Percentiles rank a stretch among this genome's conserved stretches.
Evolutionary conservation across 176 grass and related monocot genomes (phyloP).

Genomic region (Triticum turgidum): DNA sequence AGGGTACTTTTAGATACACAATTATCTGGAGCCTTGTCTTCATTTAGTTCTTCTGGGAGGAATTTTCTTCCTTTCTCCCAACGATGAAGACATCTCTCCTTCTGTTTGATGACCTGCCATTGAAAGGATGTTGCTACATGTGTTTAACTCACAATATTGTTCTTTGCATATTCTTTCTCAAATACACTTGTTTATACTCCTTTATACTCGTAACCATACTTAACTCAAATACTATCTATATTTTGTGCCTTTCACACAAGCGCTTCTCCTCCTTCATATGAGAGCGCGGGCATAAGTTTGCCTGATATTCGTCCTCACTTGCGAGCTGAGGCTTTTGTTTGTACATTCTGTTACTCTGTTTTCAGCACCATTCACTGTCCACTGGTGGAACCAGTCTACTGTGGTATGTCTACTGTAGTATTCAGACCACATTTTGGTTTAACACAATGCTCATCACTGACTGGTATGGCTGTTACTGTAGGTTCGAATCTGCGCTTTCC

Average conservation of each 20-base stretch:
- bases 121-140: constrained; percentile 1
- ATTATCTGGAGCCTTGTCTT: not conserved
- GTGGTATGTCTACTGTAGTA: not conserved
- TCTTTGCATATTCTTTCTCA: not conserved
- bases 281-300: not conserved
- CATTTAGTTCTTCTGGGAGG: not conserved
- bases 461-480: constrained; percentile 12
- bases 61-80: constrained; percentile 3
- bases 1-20: not conserved
- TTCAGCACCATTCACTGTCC: not conserved
- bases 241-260: not conserved
- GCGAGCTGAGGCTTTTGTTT: not conserved
- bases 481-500: constrained; percentile 87
- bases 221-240: not conserved
- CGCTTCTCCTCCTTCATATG: not conserved
- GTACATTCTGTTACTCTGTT: not conserved
- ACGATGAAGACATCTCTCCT: not conserved
- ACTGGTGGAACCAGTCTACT: not conserved
- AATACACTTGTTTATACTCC: not conserved
- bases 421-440: not conserved
- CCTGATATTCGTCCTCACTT: not conserved
- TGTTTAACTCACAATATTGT: not conserved
- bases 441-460: not conserved
- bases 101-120: not conserved
- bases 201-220: constrained; percentile 12